Evolutionary conservation across 2,329 filamentous ascomycete genomes (phyloP).

Genomic region (Penicillium paneum): DNA sequence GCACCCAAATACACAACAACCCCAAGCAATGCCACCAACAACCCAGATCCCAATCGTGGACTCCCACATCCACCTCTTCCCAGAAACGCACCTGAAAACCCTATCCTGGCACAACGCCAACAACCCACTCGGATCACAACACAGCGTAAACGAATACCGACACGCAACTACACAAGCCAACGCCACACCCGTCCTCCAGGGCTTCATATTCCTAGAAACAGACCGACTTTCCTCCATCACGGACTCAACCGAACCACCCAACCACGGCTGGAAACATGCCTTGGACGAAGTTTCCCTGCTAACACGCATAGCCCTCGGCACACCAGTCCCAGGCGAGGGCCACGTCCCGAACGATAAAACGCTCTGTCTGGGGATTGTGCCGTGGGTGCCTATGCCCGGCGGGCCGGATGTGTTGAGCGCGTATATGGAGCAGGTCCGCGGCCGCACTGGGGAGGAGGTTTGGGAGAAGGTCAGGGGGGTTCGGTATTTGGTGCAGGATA

Average conservation of each 20-base stretch:
- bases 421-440: conserved; percentile 64
- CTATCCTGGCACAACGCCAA: conserved; percentile 67
- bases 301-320: conserved; percentile 62
- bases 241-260: conserved; percentile 18
- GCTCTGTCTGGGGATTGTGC: conserved; percentile 67
- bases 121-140: conserved; percentile 60
- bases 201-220: conserved; percentile 80
- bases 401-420: conserved; percentile 56
- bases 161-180: conserved; percentile 31
- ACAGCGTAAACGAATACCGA: conserved; percentile 64
- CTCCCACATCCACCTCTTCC: conserved; percentile 88
- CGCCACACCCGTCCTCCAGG: conserved; percentile 46
- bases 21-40: neutral
- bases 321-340: conserved; percentile 56
- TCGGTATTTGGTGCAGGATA: conserved; percentile 78
- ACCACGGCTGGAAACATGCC: conserved; percentile 61
- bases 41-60: conserved; percentile 63
- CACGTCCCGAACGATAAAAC: conserved; percentile 52
- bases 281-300: conserved; percentile 71
- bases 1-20: neutral
- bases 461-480: conserved; percentile 74
- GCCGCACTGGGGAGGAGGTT: conserved; percentile 50
- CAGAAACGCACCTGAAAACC: conserved; percentile 61
- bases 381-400: conserved; percentile 80
- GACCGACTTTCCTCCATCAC: conserved; percentile 65